Evolutionary conservation across 352 stramenopile genomes (phyloP), one percentile per base, ranked within the genome.

Genomic region (Lagenidium sp.): DNA sequence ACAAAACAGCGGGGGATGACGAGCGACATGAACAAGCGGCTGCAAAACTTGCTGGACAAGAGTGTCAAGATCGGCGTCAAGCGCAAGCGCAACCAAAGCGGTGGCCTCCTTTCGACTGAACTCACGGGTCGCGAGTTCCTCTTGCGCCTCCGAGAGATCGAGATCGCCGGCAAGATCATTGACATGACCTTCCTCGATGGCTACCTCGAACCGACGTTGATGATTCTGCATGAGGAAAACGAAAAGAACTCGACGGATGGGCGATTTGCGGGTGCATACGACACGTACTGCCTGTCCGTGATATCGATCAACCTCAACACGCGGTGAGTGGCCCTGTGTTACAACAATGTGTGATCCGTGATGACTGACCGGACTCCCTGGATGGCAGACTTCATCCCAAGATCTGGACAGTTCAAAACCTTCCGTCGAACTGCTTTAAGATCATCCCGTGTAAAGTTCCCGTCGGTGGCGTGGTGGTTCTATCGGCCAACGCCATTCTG

Each of bases 231-330:
- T 41, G 81, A 93, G 53, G 78, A 90, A 41, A 89, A 84, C 32
- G 81, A 89, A 15, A 71, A 65, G 21, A 85, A 77, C 41, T 65
- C 81, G 35, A 85, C 75, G 1, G 71, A 50, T 19, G 81, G 81
- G 1, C 68, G 81, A 4, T 70, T 89, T 34, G 81, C 81, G 0
- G 56, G 53, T 5, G 81, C 77, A 4, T 93, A 71, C 31, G 78
- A 93, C 47, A 93, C 81, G 29, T 91, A 65, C 50, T 89, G 77
- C 39, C 61, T 93, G 24, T 89, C 81, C 1, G 81, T 93, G 18
- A 69, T 93, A 25, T 93, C 81, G 12, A 93, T 93, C 55, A 90
- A 90, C 61, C 66, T 90, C 47, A 86, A 89, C 50, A 90, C 78
- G 31, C 59, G 77, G n/a, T n/a, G n/a, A n/a, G n/a, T n/a, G n/a